These are phyloP conservation scores for Scedosporium dehoogii DNA, from an alignment of 2,329 filamentous ascomycete species.

Conservation along the genomic window DNA sequence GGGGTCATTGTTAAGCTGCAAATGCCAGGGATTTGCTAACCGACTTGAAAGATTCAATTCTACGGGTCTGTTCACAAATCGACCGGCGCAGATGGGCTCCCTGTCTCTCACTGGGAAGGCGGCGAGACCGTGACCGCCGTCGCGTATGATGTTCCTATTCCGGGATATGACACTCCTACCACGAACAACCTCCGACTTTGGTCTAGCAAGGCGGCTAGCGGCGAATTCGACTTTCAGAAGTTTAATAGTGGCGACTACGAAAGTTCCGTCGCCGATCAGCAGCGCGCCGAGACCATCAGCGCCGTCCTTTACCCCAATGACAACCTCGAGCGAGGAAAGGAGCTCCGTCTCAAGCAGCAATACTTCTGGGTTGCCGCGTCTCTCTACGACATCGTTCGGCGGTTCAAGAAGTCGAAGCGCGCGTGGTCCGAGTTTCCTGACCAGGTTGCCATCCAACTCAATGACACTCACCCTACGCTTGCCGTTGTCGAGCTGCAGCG, in stretches of 20 bases:
- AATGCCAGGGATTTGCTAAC: too few relatives aligned
- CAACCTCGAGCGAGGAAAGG: conserved; percentile 92
- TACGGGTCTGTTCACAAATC: conserved; percentile 74
- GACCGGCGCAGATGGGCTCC: conserved; percentile 68
- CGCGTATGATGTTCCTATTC: conserved; percentile 87
- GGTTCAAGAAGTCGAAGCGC: conserved; percentile 95
- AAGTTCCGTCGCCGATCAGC: conserved; percentile 94
- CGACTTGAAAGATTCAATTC: conserved; percentile 63
- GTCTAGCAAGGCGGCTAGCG: conserved; percentile 94
- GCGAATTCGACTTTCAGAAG: conserved; percentile 98
- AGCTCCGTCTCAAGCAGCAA: conserved; percentile 95
- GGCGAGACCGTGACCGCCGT: conserved; percentile 88
- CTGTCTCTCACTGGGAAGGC: conserved; percentile 71
- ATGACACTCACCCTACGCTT: conserved; percentile 93
- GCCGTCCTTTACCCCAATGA: conserved; percentile 96
- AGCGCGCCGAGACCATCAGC: conserved; percentile 97
- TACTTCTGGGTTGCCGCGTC: conserved; percentile 99
- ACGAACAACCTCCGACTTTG: conserved; percentile 96
- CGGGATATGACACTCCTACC: conserved; percentile 78
- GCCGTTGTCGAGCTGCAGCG: conserved; percentile 94
- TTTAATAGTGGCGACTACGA: conserved; percentile 99
- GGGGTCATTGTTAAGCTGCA: too few relatives aligned
- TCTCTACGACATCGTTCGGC: conserved; percentile 87
- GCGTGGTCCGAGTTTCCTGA: conserved; percentile 88
- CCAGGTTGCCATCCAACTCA: conserved; percentile 93